phyloP scores from a whole-genome alignment of 257 asterid species.

The Capsicum chinense region DNA sequence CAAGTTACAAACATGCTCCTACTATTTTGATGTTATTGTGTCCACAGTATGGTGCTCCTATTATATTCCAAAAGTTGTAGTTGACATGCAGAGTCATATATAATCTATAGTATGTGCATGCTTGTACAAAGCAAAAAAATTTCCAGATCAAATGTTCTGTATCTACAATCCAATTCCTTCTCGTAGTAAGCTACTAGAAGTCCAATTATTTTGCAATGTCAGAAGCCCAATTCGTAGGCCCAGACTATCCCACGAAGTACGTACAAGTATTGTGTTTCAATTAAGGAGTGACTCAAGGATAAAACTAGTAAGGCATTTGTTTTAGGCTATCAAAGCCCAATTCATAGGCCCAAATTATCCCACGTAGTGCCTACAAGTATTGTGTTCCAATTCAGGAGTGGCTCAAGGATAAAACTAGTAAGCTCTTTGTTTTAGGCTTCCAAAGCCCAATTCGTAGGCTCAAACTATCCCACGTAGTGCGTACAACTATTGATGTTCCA shows the following conservation, averaged over 20 bases:
- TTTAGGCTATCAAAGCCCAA: no score
- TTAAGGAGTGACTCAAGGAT: no score
- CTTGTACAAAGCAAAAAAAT: constrained; percentile 21
- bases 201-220: neutral
- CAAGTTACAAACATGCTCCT: constrained; percentile 74
- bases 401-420: no score
- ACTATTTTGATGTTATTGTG: constrained; percentile 66
- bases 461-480: neutral
- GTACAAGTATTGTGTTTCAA: no score
- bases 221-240: neutral
- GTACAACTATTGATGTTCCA: no score
- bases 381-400: no score
- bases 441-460: no score
- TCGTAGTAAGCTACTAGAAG: neutral
- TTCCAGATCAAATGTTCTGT: constrained; percentile 4
- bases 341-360: no score
- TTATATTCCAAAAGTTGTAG: constrained; percentile 26
- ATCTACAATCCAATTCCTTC: neutral
- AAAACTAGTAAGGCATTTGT: no score
- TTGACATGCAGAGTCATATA: neutral
- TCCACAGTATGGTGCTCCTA: constrained; percentile 75
- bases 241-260: no score
- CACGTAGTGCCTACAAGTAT: no score
- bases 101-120: constrained; percentile 19
- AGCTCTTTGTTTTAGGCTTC: no score